Percentiles rank a stretch among this genome's conserved stretches.
Conservation (phyloP, 495 filamentous ascomycete genomes). For the Penicillium crystallinum region DNA sequence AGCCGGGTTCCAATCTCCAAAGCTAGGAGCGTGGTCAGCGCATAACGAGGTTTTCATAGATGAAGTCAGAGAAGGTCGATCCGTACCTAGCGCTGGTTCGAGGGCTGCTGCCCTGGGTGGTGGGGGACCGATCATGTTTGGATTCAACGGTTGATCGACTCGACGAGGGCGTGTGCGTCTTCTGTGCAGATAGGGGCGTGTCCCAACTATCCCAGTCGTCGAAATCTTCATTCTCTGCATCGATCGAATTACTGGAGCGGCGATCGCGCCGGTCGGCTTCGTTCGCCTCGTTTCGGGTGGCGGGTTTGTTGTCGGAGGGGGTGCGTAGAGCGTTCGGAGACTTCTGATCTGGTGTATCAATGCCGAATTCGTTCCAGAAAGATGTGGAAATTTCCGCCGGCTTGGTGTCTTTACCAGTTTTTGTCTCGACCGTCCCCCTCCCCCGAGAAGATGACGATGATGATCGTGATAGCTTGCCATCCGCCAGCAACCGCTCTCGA, state of each 20-base stretch:
- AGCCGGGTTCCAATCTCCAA: slow-evolving; percentile 39
- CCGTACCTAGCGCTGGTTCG: slow-evolving; percentile 52
- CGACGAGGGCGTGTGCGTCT: slow-evolving; percentile 44
- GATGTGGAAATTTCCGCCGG: slow-evolving; percentile 41
- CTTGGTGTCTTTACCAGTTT: slow-evolving; percentile 46
- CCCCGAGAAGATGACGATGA: slow-evolving; percentile 34
- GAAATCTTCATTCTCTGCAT: slow-evolving; percentile 45
- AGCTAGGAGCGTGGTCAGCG: slow-evolving; percentile 31
- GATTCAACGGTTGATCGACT: slow-evolving; percentile 43
- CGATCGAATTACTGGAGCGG: slow-evolving; percentile 21
- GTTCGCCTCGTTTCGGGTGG: slow-evolving; percentile 16
- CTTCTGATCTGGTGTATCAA: slow-evolving; percentile 49
- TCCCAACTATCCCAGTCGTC: slow-evolving; percentile 74
- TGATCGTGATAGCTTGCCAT: slow-evolving; percentile 29
- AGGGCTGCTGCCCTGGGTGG: slow-evolving; percentile 43
- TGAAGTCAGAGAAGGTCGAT: slow-evolving; percentile 31
- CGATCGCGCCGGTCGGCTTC: slow-evolving; percentile 30
- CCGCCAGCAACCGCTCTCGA: slow-evolving; percentile 35
- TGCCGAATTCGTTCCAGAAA: slow-evolving; percentile 52
- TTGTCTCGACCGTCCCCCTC: slow-evolving; percentile 30
- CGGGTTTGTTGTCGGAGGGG: slow-evolving; percentile 17
- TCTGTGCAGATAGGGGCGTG: slow-evolving; percentile 40
- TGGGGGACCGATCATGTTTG: slow-evolving; percentile 43
- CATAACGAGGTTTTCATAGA: slow-evolving; percentile 30
- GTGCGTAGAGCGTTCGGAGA: slow-evolving; percentile 31